These are phyloP conservation scores for Yamadazyma triangularis DNA, from an alignment of 1,139 yeast genomes.

Conservation along the genomic window DNA sequence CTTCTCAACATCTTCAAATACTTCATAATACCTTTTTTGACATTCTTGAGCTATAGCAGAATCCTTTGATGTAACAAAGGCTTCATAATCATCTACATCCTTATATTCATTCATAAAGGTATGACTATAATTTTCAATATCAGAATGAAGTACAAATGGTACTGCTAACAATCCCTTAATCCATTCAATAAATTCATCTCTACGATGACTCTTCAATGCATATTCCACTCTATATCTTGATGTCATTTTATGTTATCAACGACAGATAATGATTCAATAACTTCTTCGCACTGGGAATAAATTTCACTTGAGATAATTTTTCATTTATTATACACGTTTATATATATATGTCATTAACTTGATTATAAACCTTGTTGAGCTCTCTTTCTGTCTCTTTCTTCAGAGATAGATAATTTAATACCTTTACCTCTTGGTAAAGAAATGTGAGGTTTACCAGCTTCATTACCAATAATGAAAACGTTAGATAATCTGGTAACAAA, in stretches of 20 bases:
- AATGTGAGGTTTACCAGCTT: slow-evolving; percentile 95
- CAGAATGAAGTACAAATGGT: slow-evolving; percentile 89
- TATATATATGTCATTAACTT: too few species aligned
- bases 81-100: slow-evolving; percentile 20
- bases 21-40: slow-evolving; percentile 75
- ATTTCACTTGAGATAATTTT: too few species aligned
- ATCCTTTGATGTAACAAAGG: slow-evolving; percentile 21
- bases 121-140: slow-evolving; percentile 30
- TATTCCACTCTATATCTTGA: slow-evolving; percentile 58
- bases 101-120: slow-evolving; percentile 13
- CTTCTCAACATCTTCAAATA: slow-evolving; percentile 77
- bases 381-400: slow-evolving; percentile 99
- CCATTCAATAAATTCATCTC: slow-evolving; percentile 96
- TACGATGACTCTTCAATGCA: slow-evolving; percentile 74
- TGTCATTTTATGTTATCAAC: slow-evolving; percentile 47
- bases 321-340: not conserved
- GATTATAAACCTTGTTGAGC: slow-evolving; percentile 52
- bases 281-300: too few species aligned
- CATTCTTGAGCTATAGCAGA: slow-evolving; percentile 29
- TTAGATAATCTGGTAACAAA: slow-evolving; percentile 96
- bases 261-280: too few species aligned
- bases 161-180: slow-evolving; percentile 85
- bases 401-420: slow-evolving; percentile 95
- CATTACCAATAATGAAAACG: slow-evolving; percentile 92
- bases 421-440: slow-evolving; percentile 99